Evolutionary conservation across 257 asterid genomes (phyloP), one percentile per base, ranked within the genome.

Genomic region (Anisodus acutangulus): DNA sequence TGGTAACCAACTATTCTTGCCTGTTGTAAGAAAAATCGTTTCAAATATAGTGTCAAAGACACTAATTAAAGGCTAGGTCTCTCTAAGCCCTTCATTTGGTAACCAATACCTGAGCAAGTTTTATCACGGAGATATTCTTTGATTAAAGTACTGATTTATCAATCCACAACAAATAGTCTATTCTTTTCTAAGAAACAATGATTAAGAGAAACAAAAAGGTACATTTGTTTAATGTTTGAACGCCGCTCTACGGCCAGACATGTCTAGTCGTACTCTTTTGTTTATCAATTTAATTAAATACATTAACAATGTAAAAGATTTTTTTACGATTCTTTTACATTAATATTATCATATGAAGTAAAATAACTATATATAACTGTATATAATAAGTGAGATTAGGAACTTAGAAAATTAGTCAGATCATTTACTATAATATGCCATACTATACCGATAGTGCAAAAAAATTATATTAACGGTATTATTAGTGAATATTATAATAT

Each of bases 191-290:
- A 45, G 80, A 71, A 41, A 45, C 80, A 72, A 72, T 45, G 39
- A 72, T 43, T 45, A 72, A 72, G 59, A n/a, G 43, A 45, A 45
- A 45, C 39, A 45, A 19, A n/a, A 72, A 10, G 59, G 37, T 47
- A 31, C 80, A 72, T 9, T 47, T 72, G 41, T 72, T 72, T 72
- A 72, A n/a, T 31, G 35, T 31, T 31, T 31, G 39, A 47, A 45
- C 80, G 80, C 80, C 59, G 80, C 31, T 72, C 59, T 72, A 72
- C 80, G 45, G 59, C 5, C 59, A 47, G 5, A 72, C 79, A 43
- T 31, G 35, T 31, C 35, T 1, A 31, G 35, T 31, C 35, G 1
- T 31, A 31, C 2, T 31, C 35, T 31, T 31, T 31, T 31, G 35
- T 31, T 31, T 31, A 31, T 31, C 35, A 31, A 0, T 31, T 31